Evolutionary conservation across 2,329 filamentous ascomycete species (phyloP).

Genomic region (Zalaria sp.): DNA sequence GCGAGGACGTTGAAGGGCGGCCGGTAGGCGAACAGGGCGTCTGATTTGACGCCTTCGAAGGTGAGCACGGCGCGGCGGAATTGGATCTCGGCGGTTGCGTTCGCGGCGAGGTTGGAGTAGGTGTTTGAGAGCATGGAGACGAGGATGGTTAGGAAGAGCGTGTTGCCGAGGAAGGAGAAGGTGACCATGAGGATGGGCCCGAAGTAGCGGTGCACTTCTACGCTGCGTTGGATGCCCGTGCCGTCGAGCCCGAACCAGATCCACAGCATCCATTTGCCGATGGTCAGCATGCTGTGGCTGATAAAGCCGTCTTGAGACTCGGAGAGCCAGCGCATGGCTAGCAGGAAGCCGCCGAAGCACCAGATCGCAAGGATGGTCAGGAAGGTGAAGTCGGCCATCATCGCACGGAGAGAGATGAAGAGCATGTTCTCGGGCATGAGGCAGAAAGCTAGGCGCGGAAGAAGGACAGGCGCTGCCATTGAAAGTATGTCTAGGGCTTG

Average conservation of each 20-base stretch:
- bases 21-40: conserved; percentile 69
- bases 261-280: conserved; percentile 84
- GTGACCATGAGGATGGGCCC: conserved; percentile 69
- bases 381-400: conserved; percentile 77
- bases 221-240: conserved; percentile 41
- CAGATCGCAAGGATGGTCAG: conserved; percentile 62
- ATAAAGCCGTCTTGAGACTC: conserved; percentile 35
- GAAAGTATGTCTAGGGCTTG: conserved; percentile 68
- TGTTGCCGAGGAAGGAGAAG: conserved; percentile 78
- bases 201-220: conserved; percentile 64
- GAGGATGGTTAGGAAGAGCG: conserved; percentile 74
- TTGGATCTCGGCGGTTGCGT: conserved; percentile 71
- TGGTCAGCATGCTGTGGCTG: conserved; percentile 41
- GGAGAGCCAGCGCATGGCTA: conserved; percentile 67
- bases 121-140: conserved; percentile 80
- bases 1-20: conserved; percentile 76
- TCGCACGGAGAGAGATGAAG: conserved; percentile 65
- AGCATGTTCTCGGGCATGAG: conserved; percentile 72
- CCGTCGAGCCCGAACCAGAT: conserved; percentile 83
- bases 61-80: conserved; percentile 70
- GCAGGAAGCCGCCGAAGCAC: conserved; percentile 72
- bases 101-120: conserved; percentile 62
- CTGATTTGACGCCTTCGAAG: conserved; percentile 73
- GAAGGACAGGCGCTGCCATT: conserved; percentile 61
- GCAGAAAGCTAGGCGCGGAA: conserved; percentile 71